These are phyloP conservation scores for Scutellaria barbata DNA, from an alignment of 257 asterid genomes.

Conservation along the genomic window DNA sequence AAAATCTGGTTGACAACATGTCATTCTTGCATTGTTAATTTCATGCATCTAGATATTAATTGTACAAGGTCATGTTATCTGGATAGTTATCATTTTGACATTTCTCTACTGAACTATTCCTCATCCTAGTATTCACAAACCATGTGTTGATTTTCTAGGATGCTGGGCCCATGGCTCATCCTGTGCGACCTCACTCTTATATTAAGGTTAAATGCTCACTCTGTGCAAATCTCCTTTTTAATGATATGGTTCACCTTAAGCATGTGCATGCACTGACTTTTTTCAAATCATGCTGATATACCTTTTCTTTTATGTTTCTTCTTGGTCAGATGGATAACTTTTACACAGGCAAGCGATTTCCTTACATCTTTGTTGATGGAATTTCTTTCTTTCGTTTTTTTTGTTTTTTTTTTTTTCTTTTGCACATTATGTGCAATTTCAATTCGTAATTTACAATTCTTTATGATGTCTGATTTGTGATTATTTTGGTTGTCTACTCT, in stretches of 20 bases:
- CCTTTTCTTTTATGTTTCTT: constrained; percentile 30
- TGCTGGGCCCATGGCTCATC: constrained; percentile 97
- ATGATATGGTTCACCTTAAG: neutral
- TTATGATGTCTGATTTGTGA: constrained; percentile 30
- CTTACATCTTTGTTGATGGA: constrained; percentile 14
- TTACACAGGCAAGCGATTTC: constrained; percentile 65
- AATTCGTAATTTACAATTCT: neutral
- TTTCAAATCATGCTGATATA: constrained; percentile 23
- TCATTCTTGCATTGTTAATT: neutral
- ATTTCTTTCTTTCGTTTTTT: neutral
- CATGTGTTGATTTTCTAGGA: constrained; percentile 52
- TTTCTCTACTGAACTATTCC: neutral
- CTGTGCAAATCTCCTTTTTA: neutral
- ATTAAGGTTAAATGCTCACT: constrained; percentile 56
- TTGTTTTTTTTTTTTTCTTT: neutral
- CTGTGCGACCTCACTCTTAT: constrained; percentile 83
- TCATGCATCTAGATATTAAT: neutral
- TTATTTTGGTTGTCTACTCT: constrained; percentile 37
- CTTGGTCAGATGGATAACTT: constrained; percentile 84
- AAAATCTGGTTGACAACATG: constrained; percentile 11
- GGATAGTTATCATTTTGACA: neutral
- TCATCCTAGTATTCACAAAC: constrained; percentile 23
- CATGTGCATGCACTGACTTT: constrained; percentile 4
- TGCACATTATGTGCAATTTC: constrained; percentile 16
- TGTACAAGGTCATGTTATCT: neutral